Evolutionary conservation across 306 rosid species (phyloP).

Genomic region (Phaseolus lunatus): DNA sequence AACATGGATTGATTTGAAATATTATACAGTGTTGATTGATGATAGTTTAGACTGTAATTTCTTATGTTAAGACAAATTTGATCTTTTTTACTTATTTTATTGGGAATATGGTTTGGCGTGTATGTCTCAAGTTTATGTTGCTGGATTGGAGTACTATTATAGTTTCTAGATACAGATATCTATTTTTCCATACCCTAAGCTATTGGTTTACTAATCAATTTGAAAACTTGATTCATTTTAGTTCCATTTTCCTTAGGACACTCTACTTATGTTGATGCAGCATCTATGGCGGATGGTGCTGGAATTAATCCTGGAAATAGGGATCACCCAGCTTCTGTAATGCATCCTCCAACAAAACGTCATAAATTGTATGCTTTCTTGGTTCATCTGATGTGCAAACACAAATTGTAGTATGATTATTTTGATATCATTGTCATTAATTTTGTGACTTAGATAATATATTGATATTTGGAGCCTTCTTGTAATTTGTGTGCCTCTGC

Average conservation of each 20-base stretch:
- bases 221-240: constrained; percentile 41
- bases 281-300: constrained; percentile 61
- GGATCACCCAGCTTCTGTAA: constrained; percentile 60
- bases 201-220: constrained; percentile 30
- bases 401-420: constrained; percentile 38
- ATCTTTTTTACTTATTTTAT: neutral
- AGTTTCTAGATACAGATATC: constrained; percentile 14
- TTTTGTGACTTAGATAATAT: constrained; percentile 33
- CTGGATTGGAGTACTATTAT: constrained; percentile 31
- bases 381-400: constrained; percentile 41
- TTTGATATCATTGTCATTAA: constrained; percentile 34
- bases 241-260: constrained; percentile 53
- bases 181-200: constrained; percentile 6
- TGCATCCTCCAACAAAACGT: constrained; percentile 79
- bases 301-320: constrained; percentile 60
- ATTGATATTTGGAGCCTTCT: constrained; percentile 1
- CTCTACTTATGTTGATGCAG: constrained; percentile 55
- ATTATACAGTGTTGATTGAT: constrained; percentile 5
- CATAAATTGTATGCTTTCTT: constrained; percentile 79
- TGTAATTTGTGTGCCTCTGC: neutral
- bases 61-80: neutral
- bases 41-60: constrained; percentile 25
- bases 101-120: constrained; percentile 23
- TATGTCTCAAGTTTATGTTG: constrained; percentile 27
- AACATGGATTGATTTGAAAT: neutral